phyloP scores from a whole-genome alignment of 371 early-diverging fungal genomes.

The Apophysomyces ossiformis region DNA sequence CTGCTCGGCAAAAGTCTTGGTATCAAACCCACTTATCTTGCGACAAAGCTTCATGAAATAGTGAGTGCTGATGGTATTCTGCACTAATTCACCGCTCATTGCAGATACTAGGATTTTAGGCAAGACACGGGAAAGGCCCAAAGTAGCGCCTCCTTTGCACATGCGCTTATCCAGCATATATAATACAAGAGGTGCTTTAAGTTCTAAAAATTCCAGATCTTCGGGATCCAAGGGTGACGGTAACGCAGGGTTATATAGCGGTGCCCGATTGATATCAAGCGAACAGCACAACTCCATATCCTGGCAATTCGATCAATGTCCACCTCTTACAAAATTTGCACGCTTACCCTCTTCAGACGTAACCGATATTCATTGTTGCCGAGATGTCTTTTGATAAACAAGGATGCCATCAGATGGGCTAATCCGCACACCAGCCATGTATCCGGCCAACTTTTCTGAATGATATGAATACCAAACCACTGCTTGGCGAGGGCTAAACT shows the following conservation, averaged over 20 bases:
- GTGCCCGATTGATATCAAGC: constrained; percentile 85
- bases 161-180: constrained; percentile 93
- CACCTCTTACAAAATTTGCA: background rate
- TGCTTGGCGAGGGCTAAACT: constrained; percentile 80
- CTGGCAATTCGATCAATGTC: constrained; percentile 30
- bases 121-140: constrained; percentile 80
- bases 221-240: constrained; percentile 69
- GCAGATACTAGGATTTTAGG: constrained; percentile 79
- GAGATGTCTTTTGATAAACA: constrained; percentile 78
- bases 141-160: constrained; percentile 80
- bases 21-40: constrained; percentile 81
- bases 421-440: constrained; percentile 88
- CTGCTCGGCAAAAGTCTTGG: constrained; percentile 86
- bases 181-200: constrained; percentile 89
- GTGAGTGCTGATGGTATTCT: constrained; percentile 80
- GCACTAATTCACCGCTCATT: constrained; percentile 81
- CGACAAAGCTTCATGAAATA: constrained; percentile 81
- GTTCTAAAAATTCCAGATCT: constrained; percentile 76
- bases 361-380: constrained; percentile 90
- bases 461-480: constrained; percentile 93
- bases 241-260: constrained; percentile 74
- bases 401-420: constrained; percentile 71
- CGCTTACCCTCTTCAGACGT: constrained; percentile 72
- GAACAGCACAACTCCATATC: constrained; percentile 84
- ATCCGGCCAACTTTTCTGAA: constrained; percentile 83